A percentile compares a stretch with the other conserved stretches of the same genome.
Conservation (phyloP, 345 rosid species). For the Corchorus olitorius region DNA sequence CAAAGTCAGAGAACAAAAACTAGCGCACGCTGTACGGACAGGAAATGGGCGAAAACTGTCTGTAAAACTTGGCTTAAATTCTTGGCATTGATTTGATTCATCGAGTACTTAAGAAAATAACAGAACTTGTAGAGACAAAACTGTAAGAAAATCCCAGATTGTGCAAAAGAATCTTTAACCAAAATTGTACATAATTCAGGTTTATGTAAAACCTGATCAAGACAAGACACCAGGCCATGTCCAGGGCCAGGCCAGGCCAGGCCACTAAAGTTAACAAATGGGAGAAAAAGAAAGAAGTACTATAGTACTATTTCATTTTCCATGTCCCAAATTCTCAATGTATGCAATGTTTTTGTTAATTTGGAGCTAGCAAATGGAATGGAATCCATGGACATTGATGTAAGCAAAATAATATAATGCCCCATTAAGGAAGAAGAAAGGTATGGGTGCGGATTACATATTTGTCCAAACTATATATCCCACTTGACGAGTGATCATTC, state of each 20-base stretch:
- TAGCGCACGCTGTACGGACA: constrained; percentile 6
- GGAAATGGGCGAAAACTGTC: neutral
- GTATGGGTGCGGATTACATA: neutral
- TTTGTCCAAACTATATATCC: neutral
- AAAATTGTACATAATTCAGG: no score
- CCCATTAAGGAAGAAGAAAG: neutral
- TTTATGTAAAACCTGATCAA: neutral
- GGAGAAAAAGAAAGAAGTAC: neutral
- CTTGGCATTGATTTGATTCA: neutral
- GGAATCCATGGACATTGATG: constrained; percentile 13
- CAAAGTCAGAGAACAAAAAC: constrained; percentile 20
- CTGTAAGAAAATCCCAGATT: neutral
- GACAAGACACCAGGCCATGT: constrained; percentile 14
- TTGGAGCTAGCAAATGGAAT: constrained; percentile 15
- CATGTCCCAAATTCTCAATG: constrained; percentile 9
- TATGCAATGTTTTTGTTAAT: neutral
- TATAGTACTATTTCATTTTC: constrained; percentile 2
- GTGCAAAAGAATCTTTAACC: neutral
- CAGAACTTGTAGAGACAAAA: constrained; percentile 12
- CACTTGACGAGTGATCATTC: neutral
- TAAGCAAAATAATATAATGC: neutral
- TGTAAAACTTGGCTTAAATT: neutral
- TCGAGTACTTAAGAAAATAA: neutral
- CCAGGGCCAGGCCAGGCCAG: neutral
- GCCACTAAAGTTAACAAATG: neutral